A percentile compares a stretch with the other conserved stretches of the same genome.
Conservation (phyloP, 495 filamentous ascomycete species). For the Aspergillus asperescens region DNA sequence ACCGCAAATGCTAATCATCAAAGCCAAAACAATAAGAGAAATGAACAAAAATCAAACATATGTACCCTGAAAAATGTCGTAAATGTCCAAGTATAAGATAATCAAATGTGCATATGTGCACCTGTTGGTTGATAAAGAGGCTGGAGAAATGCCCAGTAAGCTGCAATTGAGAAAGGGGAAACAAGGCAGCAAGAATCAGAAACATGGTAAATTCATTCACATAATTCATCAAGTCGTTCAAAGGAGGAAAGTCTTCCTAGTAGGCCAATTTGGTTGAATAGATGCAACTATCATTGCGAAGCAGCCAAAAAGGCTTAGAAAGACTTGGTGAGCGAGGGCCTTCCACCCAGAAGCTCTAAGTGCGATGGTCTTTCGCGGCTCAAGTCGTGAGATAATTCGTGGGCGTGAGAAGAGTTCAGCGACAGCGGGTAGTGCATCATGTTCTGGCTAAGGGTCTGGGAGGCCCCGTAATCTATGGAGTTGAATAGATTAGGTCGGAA, state of each 20-base stretch:
- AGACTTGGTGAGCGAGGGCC: conserved; percentile 32
- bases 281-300: background rate
- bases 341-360: conserved; percentile 20
- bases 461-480: conserved; percentile 30
- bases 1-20: conserved; percentile 1
- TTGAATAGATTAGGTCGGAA: conserved; percentile 41
- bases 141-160: background rate
- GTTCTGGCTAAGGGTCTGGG: conserved; percentile 24
- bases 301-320: conserved; percentile 8
- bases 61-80: conserved; percentile 14
- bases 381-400: conserved; percentile 27
- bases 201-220: conserved; percentile 4
- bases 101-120: background rate
- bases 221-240: conserved; percentile 16
- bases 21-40: conserved; percentile 3
- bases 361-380: conserved; percentile 13
- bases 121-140: background rate
- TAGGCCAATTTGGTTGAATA: background rate
- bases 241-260: background rate
- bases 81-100: conserved; percentile 2
- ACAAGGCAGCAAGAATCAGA: background rate
- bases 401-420: conserved; percentile 26
- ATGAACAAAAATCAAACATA: conserved; percentile 10
- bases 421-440: conserved; percentile 33
- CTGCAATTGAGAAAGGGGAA: background rate